These are phyloP conservation scores for Arabidopsis lyrata DNA, from an alignment of 441 rosid species.

Conservation along the genomic window DNA sequence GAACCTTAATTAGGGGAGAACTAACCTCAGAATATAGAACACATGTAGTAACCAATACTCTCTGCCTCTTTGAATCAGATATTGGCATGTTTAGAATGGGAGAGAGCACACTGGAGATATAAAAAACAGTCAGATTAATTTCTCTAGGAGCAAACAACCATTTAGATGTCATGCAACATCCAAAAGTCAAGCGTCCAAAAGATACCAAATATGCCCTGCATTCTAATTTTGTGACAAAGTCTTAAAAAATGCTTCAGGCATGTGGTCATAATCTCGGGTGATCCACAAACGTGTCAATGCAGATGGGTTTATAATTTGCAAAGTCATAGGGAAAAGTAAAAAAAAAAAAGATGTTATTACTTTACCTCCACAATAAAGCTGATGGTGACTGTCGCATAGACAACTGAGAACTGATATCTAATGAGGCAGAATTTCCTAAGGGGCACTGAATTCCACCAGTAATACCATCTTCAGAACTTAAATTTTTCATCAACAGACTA, in stretches of 20 bases:
- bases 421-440: slow-evolving; percentile 50
- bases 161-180: slow-evolving; percentile 12
- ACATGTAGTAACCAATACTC: slow-evolving; percentile 98
- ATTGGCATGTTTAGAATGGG: slow-evolving; percentile 97
- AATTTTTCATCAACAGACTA: slow-evolving; percentile 72
- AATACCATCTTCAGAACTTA: slow-evolving; percentile 53
- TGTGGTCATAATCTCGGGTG: slow-evolving; percentile 16
- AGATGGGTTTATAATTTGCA: slow-evolving; percentile 23
- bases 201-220: slow-evolving; percentile 8
- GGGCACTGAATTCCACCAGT: slow-evolving; percentile 60
- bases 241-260: not conserved
- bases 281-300: slow-evolving; percentile 12
- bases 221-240: slow-evolving; percentile 1
- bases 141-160: slow-evolving; percentile 8
- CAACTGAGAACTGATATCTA: slow-evolving; percentile 65
- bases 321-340: not conserved
- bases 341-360: slow-evolving; percentile 1
- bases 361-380: slow-evolving; percentile 96
- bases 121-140: slow-evolving; percentile 29
- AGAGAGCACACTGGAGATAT: slow-evolving; percentile 87
- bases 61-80: slow-evolving; percentile 96
- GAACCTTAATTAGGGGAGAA: slow-evolving; percentile 42
- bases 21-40: slow-evolving; percentile 98
- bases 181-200: slow-evolving; percentile 6
- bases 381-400: slow-evolving; percentile 78